Evolutionary conservation across 768 basidiomycete species (phyloP).

Genomic region (Saitozyma sp.): DNA sequence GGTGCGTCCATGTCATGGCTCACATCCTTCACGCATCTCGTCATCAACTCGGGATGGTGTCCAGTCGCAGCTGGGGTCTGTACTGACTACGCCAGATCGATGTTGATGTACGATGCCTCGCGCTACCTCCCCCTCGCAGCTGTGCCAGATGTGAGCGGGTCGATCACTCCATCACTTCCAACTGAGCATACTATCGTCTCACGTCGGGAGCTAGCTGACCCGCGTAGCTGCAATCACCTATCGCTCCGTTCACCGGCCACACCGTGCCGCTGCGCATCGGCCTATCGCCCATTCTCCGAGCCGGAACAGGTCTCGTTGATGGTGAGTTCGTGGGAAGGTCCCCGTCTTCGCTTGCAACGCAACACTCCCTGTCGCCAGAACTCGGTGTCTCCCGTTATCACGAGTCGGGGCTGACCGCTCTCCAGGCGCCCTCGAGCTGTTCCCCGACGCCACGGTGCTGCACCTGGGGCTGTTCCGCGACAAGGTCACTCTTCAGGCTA

Average conservation of each 20-base stretch:
- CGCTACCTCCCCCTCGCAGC: conserved; percentile 24
- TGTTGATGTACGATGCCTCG: conserved; percentile 44
- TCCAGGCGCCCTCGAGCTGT: conserved; percentile 70
- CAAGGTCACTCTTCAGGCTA: conserved; percentile 72
- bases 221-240: conserved; percentile 62
- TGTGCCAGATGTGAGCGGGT: conserved; percentile 23
- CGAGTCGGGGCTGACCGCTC: not conserved
- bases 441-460: conserved; percentile 85
- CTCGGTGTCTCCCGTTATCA: not conserved
- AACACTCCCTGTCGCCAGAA: too few species aligned
- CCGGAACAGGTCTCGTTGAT: conserved; percentile 90
- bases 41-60: not conserved
- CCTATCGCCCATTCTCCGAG: conserved; percentile 85
- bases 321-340: conserved; percentile 19
- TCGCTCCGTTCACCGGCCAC: conserved; percentile 75
- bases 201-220: not conserved
- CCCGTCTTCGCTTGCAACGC: not conserved
- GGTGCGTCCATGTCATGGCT: conserved; percentile 21
- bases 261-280: conserved; percentile 75
- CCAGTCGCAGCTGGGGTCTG: too few species aligned
- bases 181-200: too few species aligned
- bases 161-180: too few species aligned
- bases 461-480: conserved; percentile 85
- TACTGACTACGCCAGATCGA: conserved; percentile 23
- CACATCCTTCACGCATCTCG: not conserved